Percentiles rank a stretch among this genome's conserved stretches.
These are phyloP conservation scores for Dactylonectria estremocensis DNA, from an alignment of 2,329 filamentous ascomycete genomes.

Conservation along the genomic window DNA sequence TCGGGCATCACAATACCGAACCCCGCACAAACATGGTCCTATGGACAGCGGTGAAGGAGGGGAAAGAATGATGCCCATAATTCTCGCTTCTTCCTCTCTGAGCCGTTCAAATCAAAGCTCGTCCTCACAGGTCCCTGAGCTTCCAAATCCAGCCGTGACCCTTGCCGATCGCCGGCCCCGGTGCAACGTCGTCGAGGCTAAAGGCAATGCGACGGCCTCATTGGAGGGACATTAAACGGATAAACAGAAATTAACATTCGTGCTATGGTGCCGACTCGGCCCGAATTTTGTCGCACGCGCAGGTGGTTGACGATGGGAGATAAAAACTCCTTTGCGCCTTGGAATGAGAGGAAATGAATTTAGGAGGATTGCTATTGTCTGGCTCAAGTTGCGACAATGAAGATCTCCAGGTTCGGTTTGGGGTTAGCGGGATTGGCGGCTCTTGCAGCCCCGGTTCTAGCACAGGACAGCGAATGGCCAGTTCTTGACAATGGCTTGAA, in stretches of 20 bases:
- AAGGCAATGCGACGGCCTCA: slow-evolving; percentile 4
- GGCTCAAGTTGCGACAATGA: background rate
- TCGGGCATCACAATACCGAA: slow-evolving; percentile 2
- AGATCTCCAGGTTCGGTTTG: slow-evolving; percentile 5
- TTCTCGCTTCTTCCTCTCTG: background rate
- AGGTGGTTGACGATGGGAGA: background rate
- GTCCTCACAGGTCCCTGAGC: background rate
- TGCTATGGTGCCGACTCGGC: background rate
- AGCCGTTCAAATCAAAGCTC: slow-evolving; percentile 4
- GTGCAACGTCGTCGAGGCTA: slow-evolving; percentile 13
- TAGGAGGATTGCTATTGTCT: background rate
- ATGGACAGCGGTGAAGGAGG: background rate
- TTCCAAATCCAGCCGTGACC: slow-evolving; percentile 1
- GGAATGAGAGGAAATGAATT: background rate
- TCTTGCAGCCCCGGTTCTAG: slow-evolving; percentile 1
- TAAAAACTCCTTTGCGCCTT: background rate
- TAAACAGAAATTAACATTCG: background rate
- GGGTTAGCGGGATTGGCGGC: slow-evolving; percentile 10
- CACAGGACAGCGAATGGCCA: slow-evolving; percentile 41
- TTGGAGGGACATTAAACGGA: slow-evolving; percentile 17
- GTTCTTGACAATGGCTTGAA: slow-evolving; percentile 52
- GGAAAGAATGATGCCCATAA: background rate
- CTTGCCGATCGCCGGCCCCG: slow-evolving; percentile 20
- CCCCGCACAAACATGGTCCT: background rate
- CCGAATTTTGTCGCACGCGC: background rate